These are phyloP conservation scores for Musa acuminata DNA, from an alignment of 176 grass and related monocot species.

Conservation along the genomic window DNA sequence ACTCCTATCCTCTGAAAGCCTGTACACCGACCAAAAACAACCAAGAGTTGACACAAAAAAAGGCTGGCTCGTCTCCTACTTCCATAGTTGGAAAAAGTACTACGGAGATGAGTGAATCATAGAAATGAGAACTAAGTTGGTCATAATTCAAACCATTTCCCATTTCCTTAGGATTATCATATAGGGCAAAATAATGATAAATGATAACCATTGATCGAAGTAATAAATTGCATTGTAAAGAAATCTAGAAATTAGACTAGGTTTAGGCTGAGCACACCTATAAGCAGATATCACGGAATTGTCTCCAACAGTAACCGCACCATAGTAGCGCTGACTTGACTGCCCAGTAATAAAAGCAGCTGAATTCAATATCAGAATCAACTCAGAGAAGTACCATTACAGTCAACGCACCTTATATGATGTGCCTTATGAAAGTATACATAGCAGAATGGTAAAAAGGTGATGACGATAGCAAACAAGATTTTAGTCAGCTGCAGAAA, in stretches of 20 bases:
- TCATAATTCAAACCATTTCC: not conserved
- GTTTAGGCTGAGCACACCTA: slow-evolving; percentile 40
- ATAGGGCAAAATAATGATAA: not conserved
- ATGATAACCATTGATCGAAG: not conserved
- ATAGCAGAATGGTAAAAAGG: not conserved
- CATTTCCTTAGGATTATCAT: not conserved
- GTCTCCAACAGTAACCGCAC: slow-evolving; percentile 84
- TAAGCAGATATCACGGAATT: slow-evolving; percentile 93
- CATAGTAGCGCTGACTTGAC: slow-evolving; percentile 78
- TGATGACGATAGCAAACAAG: not conserved
- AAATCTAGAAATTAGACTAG: not conserved
- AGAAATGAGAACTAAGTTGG: not conserved
- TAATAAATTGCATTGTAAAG: not conserved
- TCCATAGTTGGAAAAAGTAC: not conserved
- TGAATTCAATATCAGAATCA: slow-evolving; percentile 76
- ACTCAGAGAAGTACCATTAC: slow-evolving; percentile 51
- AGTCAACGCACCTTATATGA: not conserved
- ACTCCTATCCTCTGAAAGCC: slow-evolving; percentile 87
- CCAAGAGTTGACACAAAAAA: not conserved
- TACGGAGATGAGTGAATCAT: not conserved
- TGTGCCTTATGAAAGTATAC: not conserved
- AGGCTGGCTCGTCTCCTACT: slow-evolving; percentile 12
- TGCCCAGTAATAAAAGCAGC: slow-evolving; percentile 83
- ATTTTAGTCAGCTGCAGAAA: not conserved
- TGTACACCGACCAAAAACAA: slow-evolving; percentile 26